Evolutionary conservation across 2,329 filamentous ascomycete genomes (phyloP), one percentile per base, ranked within the genome.

Genomic region (Diaporthe sp.): DNA sequence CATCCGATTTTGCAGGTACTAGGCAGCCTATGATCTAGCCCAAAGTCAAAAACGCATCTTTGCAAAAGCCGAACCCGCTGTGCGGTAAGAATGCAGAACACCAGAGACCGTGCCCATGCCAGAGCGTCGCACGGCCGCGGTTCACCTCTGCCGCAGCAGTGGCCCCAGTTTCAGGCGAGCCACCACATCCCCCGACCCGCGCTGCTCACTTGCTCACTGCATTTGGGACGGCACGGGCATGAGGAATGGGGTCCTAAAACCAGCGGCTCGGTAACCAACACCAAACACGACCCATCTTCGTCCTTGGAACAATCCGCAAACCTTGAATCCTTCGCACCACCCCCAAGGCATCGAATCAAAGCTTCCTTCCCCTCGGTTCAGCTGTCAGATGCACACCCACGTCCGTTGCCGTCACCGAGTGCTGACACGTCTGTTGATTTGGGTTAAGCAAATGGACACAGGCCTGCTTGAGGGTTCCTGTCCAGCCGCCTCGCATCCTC

Each of bases 221-320:
- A 65, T 73, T 55, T 65, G 58, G 49, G 51, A 73, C 59, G 70
- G 58, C 34, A 73, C 59, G 34, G 34, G 65, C 44, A 62, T 62
- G 17, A 55, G 37, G 53, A 42, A 53, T 73, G 71, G 71, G 71
- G 58, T 37, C 58, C 58, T 57, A 31, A 65, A 73, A 73, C 71
- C 71, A 73, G 71, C 59, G 46, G 46, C 44, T 73, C 71, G 71
- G 71, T 73, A 73, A 73, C 71, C 71, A 73, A 65, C 58, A 73
- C 46, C 55, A 42, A 57, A 55, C 59, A 51, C n/a, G 4, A 31
- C 51, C 42, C 59, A 28, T 39, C 37, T 37, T 51, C 46, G 37
- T 61, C n/a, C 58, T 55, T 55, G 34, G 53, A 62, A 62, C 71
- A 72, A 53, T 31, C 49, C 57, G 51, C 71, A 72, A 53, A 62